Conservation (phyloP, 805 yeast genomes). For the Barnettozyma botsteinii region DNA sequence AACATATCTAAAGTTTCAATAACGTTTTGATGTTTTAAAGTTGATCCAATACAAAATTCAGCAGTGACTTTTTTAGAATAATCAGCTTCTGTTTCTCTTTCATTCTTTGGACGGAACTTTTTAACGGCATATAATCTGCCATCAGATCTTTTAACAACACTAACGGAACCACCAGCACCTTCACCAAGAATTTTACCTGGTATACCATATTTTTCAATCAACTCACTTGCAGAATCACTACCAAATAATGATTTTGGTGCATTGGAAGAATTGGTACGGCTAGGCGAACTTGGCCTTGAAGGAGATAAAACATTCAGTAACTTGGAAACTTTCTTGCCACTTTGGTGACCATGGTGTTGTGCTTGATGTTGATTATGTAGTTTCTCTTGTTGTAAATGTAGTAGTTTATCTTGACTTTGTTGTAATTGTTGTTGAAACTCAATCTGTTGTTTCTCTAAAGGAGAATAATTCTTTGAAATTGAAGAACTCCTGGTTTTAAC, state of each 20-base stretch:
- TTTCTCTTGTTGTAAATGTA: constrained; percentile 8
- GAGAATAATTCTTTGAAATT: not conserved
- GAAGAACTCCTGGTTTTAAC: not conserved
- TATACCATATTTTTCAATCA: constrained; percentile 63
- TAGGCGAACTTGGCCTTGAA: constrained; percentile 15
- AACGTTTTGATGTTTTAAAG: constrained; percentile 71
- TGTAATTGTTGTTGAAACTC: constrained; percentile 11
- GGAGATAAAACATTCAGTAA: constrained; percentile 21
- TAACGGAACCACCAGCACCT: constrained; percentile 95
- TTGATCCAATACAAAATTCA: constrained; percentile 79
- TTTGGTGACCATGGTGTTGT: constrained; percentile 2
- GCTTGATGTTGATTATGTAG: constrained; percentile 4
- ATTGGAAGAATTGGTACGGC: constrained; percentile 1
- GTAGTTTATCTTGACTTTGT: constrained; percentile 6
- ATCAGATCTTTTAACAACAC: constrained; percentile 59
- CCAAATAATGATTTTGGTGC: constrained; percentile 32
- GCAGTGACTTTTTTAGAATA: constrained; percentile 74
- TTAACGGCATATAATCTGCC: constrained; percentile 76
- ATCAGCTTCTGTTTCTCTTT: constrained; percentile 58
- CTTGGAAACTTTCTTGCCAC: constrained; percentile 17
- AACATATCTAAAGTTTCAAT: constrained; percentile 78
- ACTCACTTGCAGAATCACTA: constrained; percentile 33
- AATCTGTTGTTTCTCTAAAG: constrained; percentile 10
- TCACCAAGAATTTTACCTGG: constrained; percentile 75
- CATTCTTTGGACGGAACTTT: constrained; percentile 65